Evolutionary conservation across 768 basidiomycete genomes (phyloP), one percentile per base, ranked within the genome.

Genomic region (Naganishia onofrii): DNA sequence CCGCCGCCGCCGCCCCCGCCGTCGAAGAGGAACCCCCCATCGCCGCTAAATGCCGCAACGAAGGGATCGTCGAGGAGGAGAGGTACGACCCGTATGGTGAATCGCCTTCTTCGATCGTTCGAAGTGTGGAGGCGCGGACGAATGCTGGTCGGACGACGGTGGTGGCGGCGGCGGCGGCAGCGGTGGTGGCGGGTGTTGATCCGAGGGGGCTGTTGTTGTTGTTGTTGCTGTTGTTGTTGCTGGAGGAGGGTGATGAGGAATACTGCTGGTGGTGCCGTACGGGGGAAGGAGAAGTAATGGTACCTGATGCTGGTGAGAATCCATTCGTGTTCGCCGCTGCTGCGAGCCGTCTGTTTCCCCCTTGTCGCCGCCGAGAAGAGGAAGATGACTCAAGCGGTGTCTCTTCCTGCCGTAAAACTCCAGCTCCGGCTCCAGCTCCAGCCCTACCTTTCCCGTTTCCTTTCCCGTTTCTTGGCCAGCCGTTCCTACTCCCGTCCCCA

Each of bases 101-200:
- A 29, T 70, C 69, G 9, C 60, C 69, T 60, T 70, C 69, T 23
- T 70, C 69, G 58, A 70, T 70, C 15, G 69, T 70, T 4, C 69
- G 58, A 23, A 70, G 31, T 12, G 69, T 64, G 2, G 69, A 70
- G 28, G 52, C 60, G n/a, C 69, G 58, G 28, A 69, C 53, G 51
- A 48, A 69, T 26, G 56, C 56, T n/a, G 68, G 68, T 52, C 68
- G 44, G 1, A 57, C 60, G 23, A n/a, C n/a, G n/a, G n/a, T n/a
- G n/a, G n/a, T n/a, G n/a, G n/a, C n/a, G n/a, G n/a, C n/a, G n/a
- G n/a, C n/a, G n/a, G n/a, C n/a, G n/a, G n/a, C n/a, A n/a, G n/a
- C n/a, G n/a, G n/a, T n/a, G n/a, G n/a, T n/a, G n/a, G n/a, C n/a
- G n/a, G n/a, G n/a, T n/a, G 3, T 36, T 36, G 57, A 58, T 21